Conservation (phyloP, 345 rosid genomes). For the Iberis pinnata region DNA sequence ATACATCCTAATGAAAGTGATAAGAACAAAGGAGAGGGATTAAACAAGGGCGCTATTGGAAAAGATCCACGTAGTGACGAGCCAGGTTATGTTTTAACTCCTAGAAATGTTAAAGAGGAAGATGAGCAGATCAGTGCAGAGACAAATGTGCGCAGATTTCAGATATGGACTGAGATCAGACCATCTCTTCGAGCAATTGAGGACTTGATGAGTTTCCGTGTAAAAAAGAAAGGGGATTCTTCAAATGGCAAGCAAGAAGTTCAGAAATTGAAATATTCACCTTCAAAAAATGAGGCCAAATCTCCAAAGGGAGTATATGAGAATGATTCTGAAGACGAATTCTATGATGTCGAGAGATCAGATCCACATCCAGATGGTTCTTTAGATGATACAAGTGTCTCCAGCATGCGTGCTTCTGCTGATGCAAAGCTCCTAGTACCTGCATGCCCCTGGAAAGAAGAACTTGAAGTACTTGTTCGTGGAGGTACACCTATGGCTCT, state of each 20-base stretch:
- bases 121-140: conserved; percentile 22
- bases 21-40: conserved; percentile 25
- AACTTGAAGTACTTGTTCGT: conserved; percentile 88
- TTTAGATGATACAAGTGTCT: conserved; percentile 34
- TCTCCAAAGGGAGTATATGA: conserved; percentile 53
- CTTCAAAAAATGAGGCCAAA: conserved; percentile 39
- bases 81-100: conserved; percentile 31
- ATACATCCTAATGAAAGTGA: conserved; percentile 32
- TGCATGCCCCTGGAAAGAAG: conserved; percentile 74
- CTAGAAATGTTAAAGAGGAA: conserved; percentile 36
- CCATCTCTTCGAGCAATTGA: conserved; percentile 66
- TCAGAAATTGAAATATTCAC: conserved; percentile 34
- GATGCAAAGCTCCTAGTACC: conserved; percentile 37
- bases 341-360: conserved; percentile 79
- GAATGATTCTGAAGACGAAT: conserved; percentile 90
- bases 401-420: conserved; percentile 23
- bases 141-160: conserved; percentile 37
- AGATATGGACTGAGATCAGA: conserved; percentile 77
- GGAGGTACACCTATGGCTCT: conserved; percentile 98
- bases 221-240: conserved; percentile 43
- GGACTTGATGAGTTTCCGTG: conserved; percentile 71
- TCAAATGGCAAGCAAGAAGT: conserved; percentile 37
- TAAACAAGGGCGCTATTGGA: conserved; percentile 30
- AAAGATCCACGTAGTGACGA: conserved; percentile 29
- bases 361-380: conserved; percentile 53